These are phyloP conservation scores for Daldinia caldariorum DNA, from an alignment of 495 filamentous ascomycete genomes.

Conservation along the genomic window DNA sequence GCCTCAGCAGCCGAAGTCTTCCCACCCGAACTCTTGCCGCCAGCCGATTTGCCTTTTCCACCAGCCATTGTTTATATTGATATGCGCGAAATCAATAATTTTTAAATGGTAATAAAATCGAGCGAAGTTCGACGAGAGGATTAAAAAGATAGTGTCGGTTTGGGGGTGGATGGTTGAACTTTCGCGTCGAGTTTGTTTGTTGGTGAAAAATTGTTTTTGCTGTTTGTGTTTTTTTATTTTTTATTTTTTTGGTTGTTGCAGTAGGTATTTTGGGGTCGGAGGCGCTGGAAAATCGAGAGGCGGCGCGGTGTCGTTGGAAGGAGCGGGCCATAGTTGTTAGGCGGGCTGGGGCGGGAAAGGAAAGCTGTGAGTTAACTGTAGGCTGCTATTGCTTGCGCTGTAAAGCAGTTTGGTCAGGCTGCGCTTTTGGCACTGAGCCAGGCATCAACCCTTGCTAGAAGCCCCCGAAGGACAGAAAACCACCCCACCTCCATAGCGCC, in stretches of 20 bases:
- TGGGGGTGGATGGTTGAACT: conserved; percentile 29
- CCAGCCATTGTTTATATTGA: conserved; percentile 66
- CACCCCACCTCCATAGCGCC: conserved; percentile 22
- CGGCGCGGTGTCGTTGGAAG: conserved; percentile 38
- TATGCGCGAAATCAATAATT: conserved; percentile 46
- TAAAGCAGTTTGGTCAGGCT: background rate
- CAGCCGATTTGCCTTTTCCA: conserved; percentile 93
- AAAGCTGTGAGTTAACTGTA: conserved; percentile 5
- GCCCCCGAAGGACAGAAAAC: conserved; percentile 14
- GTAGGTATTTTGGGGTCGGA: conserved; percentile 30
- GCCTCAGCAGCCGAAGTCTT: conserved; percentile 80
- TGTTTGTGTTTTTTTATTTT: conserved; percentile 44
- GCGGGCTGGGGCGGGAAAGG: conserved; percentile 6
- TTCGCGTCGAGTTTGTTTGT: conserved; percentile 45
- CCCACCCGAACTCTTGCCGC: conserved; percentile 83
- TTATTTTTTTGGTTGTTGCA: background rate
- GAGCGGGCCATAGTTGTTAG: conserved; percentile 10
- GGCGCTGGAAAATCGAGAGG: conserved; percentile 44
- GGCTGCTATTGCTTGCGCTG: conserved; percentile 7
- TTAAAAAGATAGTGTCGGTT: conserved; percentile 10
- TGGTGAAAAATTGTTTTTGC: conserved; percentile 49
- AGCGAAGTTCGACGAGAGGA: conserved; percentile 12
- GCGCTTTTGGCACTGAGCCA: background rate
- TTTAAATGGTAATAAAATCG: conserved; percentile 3
- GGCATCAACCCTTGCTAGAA: conserved; percentile 16